Evolutionary conservation across 176 grass and related monocot species (phyloP).

Genomic region (Pharus latifolius): DNA sequence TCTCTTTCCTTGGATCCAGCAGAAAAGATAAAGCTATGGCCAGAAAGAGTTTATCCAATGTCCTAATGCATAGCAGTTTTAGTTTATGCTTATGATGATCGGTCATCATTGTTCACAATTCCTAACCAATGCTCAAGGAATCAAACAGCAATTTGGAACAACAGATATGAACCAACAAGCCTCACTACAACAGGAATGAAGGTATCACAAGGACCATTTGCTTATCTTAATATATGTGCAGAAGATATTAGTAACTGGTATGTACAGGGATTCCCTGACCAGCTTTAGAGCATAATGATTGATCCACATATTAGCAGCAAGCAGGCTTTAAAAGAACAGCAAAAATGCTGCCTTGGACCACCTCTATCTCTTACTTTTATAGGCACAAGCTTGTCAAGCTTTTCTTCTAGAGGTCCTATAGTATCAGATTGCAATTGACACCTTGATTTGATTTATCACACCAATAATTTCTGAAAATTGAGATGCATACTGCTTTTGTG

Average conservation of each 20-base stretch:
- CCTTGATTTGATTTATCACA: slow-evolving; percentile 10
- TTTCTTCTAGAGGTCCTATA: slow-evolving; percentile 2
- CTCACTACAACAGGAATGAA: slow-evolving; percentile 17
- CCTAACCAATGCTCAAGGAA: slow-evolving; percentile 17
- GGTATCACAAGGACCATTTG: slow-evolving; percentile 3
- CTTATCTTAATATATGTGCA: slow-evolving; percentile 10
- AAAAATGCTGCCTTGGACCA: neutral
- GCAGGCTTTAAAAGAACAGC: slow-evolving; percentile 2
- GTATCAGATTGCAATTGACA: neutral
- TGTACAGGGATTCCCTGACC: slow-evolving; percentile 13
- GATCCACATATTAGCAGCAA: slow-evolving; percentile 20
- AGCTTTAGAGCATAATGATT: slow-evolving; percentile 11
- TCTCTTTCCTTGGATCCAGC: slow-evolving; percentile 24
- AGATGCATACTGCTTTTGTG: neutral
- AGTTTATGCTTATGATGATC: slow-evolving; percentile 24
- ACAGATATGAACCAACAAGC: slow-evolving; percentile 26
- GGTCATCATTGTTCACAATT: slow-evolving; percentile 20
- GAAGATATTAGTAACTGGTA: neutral
- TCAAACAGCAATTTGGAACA: neutral
- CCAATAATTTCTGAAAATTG: neutral
- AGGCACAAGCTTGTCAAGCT: slow-evolving; percentile 8
- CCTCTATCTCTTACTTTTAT: neutral
- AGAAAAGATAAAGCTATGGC: slow-evolving; percentile 39
- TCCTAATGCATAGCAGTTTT: slow-evolving; percentile 16
- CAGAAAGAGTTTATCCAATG: slow-evolving; percentile 37